Evolutionary conservation across 1,139 yeast species (phyloP), one percentile per base, ranked within the genome.

Genomic region (Scheffersomyces stambukii): DNA sequence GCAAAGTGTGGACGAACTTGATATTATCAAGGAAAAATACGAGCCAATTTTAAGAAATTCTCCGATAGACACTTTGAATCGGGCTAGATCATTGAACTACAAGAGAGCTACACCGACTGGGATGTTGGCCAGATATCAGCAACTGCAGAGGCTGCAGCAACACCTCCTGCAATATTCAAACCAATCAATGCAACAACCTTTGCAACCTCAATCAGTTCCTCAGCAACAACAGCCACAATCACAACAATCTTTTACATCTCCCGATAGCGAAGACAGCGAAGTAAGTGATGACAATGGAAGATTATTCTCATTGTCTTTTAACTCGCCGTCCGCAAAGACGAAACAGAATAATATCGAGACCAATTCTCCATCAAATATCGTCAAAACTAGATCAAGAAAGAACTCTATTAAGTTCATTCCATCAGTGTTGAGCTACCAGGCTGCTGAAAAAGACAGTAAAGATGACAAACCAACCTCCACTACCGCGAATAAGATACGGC

Each of bases 401-500:
- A 50, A 52, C 29, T 55, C 66, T 5, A 40, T 61, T 30, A 58
- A 56, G 38, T 60, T 59, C 33, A 48, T 54, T 18, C 63, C 64
- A 5, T 50, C 64, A 2, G 49, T 47, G 10, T 32, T 46, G 14
- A 13, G n/a, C 29, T 19, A 19, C 32, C 14, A 16, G 34, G 32
- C 33, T 12, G 28, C 28, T 12, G 30, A 25, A 6, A 18, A 31
- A 23, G 22, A 27, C n/a, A n/a, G n/a, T n/a, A n/a, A n/a, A n/a
- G n/a, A n/a, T n/a, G n/a, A n/a, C n/a, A n/a, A n/a, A n/a, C n/a
- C n/a, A n/a, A n/a, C n/a, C n/a, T n/a, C n/a, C n/a, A n/a, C n/a
- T n/a, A n/a, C n/a, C n/a, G n/a, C n/a, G 22, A 23, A 23, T 11
- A 40, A 43, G 31, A 38, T 39, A 31, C 45, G 48, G 33, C 50